Base-by-base conservation (phyloP, 352 stramenopile species). In the Phytophthora sansomeana region DNA sequence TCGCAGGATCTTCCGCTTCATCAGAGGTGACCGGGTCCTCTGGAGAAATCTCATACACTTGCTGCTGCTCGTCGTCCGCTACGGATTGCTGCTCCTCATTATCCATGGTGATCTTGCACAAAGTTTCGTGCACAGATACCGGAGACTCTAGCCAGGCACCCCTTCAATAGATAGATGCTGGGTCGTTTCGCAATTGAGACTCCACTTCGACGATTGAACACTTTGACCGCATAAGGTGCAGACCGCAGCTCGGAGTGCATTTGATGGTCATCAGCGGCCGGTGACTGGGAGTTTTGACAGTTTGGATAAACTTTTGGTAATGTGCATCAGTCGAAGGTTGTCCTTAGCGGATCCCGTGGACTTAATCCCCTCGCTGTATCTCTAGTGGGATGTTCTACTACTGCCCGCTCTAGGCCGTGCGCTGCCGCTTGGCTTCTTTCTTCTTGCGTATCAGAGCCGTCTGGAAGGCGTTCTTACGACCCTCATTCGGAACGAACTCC, bases 401-500 rank as follows among this genome's bases (percentile, higher is more conserved):
- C 11, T 53, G 39, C 33, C 36, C 35, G 3, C 6, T 59, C 43
- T 58, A 71, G 10, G 13, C 55, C 21, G 50, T 74, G 55, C 71
- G 67, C 50, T 76, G 71, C n/a, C 71, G 67, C 43, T 79, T 79
- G 19, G 54, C 62, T 39, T 73, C 49, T 19, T 81, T 74, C 63
- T 89, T 92, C 68, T 92, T 91, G 36, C 73, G 70, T 49, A 88
- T 68, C 24, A 91, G 61, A 46, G 78, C 72, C 1, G 60, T 69
- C 58, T 92, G 85, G 67, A 95, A 95, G 29, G 69, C 75, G 67
- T 95, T 95, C 16, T 73, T 63, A 39, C 63, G 69, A 46, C 87
- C 87, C 80, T 95, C 74, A 58, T 95, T 95, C 7, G 83, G 28
- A 14, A 91, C 72, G 58, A 95, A 95, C 48, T 90, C 83, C 50